A percentile compares a stretch with the other conserved stretches of the same genome.
Conservation (phyloP, 1,139 yeast species). For the Yamadazyma triangularis region DNA sequence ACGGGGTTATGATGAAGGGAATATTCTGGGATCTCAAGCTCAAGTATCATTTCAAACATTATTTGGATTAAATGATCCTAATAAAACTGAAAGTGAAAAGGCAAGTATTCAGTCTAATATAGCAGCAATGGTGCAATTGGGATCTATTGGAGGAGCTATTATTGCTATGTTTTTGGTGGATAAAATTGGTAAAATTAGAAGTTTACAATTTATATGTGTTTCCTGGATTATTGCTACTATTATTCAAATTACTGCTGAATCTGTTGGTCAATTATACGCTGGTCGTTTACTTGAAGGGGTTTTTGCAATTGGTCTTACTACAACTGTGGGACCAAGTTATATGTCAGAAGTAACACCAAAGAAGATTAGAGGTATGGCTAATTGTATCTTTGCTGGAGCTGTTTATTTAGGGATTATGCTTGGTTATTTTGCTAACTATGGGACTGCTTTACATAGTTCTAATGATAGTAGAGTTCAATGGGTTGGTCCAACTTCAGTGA, state of each 20-base stretch:
- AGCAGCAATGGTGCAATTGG: conserved; percentile 60
- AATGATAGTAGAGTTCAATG: conserved; percentile 29
- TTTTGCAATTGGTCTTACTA: conserved; percentile 53
- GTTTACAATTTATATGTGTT: conserved; percentile 42
- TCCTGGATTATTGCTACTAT: conserved; percentile 46
- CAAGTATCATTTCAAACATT: conserved; percentile 38
- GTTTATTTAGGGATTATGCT: conserved; percentile 53
- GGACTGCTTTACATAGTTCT: conserved; percentile 31
- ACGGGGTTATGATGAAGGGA: conserved; percentile 61
- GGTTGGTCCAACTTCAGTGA: conserved; percentile 34
- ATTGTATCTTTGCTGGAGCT: conserved; percentile 50
- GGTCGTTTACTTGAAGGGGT: conserved; percentile 51
- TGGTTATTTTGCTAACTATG: conserved; percentile 47
- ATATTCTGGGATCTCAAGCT: conserved; percentile 38
- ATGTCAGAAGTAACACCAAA: conserved; percentile 52
- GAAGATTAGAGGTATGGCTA: conserved; percentile 48
- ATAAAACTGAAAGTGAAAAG: conserved; percentile 27
- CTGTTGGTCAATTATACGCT: conserved; percentile 48
- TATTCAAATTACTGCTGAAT: conserved; percentile 42
- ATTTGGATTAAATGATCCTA: conserved; percentile 44
- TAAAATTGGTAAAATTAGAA: conserved; percentile 50
- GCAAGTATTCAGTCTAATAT: conserved; percentile 53
- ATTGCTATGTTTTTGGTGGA: conserved; percentile 50
- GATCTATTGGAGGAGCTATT: conserved; percentile 54
- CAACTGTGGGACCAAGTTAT: conserved; percentile 54